A percentile compares a stretch with the other conserved stretches of the same genome.
These are phyloP conservation scores for Zygosaccharomyces bailii DNA, from an alignment of 805 yeast species.

Conservation along the genomic window DNA sequence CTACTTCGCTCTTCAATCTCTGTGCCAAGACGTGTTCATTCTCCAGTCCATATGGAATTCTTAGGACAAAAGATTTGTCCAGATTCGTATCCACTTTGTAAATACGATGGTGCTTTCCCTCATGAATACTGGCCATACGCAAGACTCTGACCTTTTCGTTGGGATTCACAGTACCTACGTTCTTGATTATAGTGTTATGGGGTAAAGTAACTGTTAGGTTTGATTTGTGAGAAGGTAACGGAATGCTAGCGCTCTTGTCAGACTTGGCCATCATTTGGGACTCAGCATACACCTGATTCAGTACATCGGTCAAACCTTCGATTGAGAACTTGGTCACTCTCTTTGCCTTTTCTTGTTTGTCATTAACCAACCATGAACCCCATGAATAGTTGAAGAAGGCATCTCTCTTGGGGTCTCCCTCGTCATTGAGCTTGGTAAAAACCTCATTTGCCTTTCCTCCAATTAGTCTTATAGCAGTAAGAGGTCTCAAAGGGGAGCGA, in stretches of 20 bases:
- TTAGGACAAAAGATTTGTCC: slow-evolving; percentile 60
- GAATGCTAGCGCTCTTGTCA: slow-evolving; percentile 27
- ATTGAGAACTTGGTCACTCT: slow-evolving; percentile 81
- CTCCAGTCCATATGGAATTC: slow-evolving; percentile 81
- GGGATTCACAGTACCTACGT: slow-evolving; percentile 45
- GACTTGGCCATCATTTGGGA: slow-evolving; percentile 36
- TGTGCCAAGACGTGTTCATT: slow-evolving; percentile 61
- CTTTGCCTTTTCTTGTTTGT: slow-evolving; percentile 64
- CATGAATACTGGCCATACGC: slow-evolving; percentile 80
- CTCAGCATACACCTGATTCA: slow-evolving; percentile 43
- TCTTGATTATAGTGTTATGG: slow-evolving; percentile 44
- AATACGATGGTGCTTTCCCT: slow-evolving; percentile 90
- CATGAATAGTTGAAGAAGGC: slow-evolving; percentile 84
- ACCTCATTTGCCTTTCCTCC: slow-evolving; percentile 36
- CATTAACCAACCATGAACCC: slow-evolving; percentile 93
- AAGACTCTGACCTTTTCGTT: slow-evolving; percentile 51
- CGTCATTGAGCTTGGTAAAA: slow-evolving; percentile 55
- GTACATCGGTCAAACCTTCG: slow-evolving; percentile 62
- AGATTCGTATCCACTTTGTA: slow-evolving; percentile 63
- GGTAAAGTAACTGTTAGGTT: slow-evolving; percentile 44
- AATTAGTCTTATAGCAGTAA: slow-evolving; percentile 25
- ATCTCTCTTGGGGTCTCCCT: slow-evolving; percentile 62
- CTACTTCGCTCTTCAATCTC: slow-evolving; percentile 83
- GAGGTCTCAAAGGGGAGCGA: slow-evolving; percentile 5
- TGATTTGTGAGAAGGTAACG: slow-evolving; percentile 39